These are phyloP conservation scores for Schizothecium vesticola DNA, from an alignment of 495 filamentous ascomycete species.

Conservation along the genomic window DNA sequence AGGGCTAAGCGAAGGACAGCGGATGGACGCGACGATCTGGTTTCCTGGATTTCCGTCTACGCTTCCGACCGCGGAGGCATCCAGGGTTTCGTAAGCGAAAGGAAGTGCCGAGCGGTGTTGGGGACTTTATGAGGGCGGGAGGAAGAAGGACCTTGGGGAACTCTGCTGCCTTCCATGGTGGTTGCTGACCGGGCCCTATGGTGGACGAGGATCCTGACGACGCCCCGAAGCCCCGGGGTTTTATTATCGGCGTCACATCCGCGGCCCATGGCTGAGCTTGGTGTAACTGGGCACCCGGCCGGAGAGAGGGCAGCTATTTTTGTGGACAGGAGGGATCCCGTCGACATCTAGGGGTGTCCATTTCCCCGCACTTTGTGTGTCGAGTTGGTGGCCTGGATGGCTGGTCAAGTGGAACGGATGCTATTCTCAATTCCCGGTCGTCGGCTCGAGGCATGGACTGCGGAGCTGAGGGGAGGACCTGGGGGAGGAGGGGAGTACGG, in stretches of 20 bases:
- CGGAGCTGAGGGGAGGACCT: not conserved
- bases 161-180: not conserved
- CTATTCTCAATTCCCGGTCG: not conserved
- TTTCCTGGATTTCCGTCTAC: not conserved
- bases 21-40: not conserved
- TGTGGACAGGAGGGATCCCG: not conserved
- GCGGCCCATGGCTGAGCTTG: not conserved
- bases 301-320: not conserved
- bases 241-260: not conserved
- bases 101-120: not conserved
- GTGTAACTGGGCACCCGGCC: not conserved
- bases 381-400: not conserved
- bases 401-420: not conserved
- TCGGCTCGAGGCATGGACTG: not conserved
- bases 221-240: not conserved
- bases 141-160: not conserved
- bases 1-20: not conserved
- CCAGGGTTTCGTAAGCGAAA: not conserved
- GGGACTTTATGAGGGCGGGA: not conserved
- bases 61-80: not conserved
- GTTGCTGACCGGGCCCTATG: not conserved
- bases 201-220: not conserved
- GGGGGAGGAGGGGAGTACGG: no score
- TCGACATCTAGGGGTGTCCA: not conserved
- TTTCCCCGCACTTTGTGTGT: not conserved